phyloP scores from a whole-genome alignment of 176 grass and related monocot species.

The Carex littledalei region DNA sequence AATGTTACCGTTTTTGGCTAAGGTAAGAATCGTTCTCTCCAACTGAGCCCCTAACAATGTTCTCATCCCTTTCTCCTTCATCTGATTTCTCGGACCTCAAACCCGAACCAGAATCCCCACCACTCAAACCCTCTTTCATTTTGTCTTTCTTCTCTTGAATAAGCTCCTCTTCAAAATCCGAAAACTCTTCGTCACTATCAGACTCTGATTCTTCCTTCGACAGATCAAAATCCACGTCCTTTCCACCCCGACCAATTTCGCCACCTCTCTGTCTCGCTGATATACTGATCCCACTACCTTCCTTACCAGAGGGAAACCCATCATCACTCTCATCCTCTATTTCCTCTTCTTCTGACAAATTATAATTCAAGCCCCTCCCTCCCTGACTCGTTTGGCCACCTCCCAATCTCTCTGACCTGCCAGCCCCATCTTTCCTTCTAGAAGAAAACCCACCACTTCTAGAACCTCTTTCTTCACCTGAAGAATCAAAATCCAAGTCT shows the following conservation, averaged over 20 bases:
- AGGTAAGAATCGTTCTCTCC: slow-evolving; percentile 66
- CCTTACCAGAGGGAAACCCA: slow-evolving; percentile 5
- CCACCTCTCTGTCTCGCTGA: not conserved
- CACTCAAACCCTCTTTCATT: slow-evolving; percentile 25
- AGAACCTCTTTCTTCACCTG: not conserved
- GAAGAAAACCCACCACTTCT: not conserved
- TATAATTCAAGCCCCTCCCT: slow-evolving; percentile 18
- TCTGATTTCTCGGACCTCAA: slow-evolving; percentile 12
- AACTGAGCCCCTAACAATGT: not conserved
- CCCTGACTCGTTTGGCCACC: not conserved
- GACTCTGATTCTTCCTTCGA: slow-evolving; percentile 21
- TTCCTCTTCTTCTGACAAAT: slow-evolving; percentile 39
- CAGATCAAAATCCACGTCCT: not conserved
- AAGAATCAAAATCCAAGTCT: not conserved
- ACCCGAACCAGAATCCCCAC: not conserved
- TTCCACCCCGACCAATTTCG: not conserved
- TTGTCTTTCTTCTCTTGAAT: slow-evolving; percentile 23
- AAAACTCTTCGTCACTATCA: slow-evolving; percentile 41
- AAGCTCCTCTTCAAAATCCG: slow-evolving; percentile 45
- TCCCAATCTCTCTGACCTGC: not conserved
- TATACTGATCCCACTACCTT: not conserved
- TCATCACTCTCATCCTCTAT: slow-evolving; percentile 25
- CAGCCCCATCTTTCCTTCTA: not conserved
- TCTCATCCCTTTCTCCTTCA: slow-evolving; percentile 31
- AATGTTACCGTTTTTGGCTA: slow-evolving; percentile 71